Evolutionary conservation across 257 asterid genomes (phyloP).

Genomic region (Euphrasia confusa): DNA sequence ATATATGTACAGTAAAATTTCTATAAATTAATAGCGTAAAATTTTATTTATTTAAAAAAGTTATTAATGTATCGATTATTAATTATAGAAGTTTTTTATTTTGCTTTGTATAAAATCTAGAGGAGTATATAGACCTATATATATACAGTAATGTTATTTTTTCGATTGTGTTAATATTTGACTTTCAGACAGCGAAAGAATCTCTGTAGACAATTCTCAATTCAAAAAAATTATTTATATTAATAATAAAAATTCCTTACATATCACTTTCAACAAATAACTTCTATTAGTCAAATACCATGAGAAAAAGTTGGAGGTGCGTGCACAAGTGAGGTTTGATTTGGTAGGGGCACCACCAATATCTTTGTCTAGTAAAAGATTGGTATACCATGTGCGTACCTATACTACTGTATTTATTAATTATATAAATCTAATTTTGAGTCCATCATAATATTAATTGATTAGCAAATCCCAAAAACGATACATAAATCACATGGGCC

Average conservation of each 20-base stretch:
- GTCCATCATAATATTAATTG: no score
- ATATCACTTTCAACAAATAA: not conserved
- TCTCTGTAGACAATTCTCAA: not conserved
- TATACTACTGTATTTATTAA: not conserved
- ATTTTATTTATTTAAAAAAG: no score
- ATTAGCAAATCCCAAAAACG: no score
- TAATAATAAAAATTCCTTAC: not conserved
- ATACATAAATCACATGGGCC: no score
- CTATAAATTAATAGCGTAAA: no score
- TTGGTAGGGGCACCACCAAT: conserved; percentile 17
- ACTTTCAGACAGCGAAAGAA: conserved; percentile 20
- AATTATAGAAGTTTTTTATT: no score
- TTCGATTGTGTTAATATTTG: not conserved
- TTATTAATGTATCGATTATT: no score
- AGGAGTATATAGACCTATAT: no score
- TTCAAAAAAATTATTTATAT: no score
- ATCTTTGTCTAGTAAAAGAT: not conserved
- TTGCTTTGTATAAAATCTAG: conserved; percentile 15
- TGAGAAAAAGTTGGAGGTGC: not conserved
- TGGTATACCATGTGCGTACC: not conserved
- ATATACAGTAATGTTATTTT: no score
- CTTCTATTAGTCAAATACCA: not conserved
- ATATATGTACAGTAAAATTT: no score
- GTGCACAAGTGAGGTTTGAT: conserved; percentile 17
- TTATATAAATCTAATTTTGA: no score